phyloP scores from a whole-genome alignment of 2,329 filamentous ascomycete species.

The Nigrospora sphaerica region DNA sequence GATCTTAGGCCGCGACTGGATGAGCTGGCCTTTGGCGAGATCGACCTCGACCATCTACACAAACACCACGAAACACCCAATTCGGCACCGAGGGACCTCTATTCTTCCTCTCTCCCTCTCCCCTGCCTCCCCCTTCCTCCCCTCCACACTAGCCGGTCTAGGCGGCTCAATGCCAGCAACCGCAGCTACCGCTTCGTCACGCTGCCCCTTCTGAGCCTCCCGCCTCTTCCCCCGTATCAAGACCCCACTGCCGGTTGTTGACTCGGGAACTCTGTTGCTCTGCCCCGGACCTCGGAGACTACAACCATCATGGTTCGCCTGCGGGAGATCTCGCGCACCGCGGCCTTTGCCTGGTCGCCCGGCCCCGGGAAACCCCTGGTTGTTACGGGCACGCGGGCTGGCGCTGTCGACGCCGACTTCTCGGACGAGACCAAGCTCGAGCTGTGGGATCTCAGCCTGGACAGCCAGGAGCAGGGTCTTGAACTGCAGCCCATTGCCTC shows the following conservation, averaged over 20 bases:
- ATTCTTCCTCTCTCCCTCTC: not conserved
- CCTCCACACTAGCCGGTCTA: slow-evolving; percentile 20
- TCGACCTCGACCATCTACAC: not conserved
- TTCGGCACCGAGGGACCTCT: not conserved
- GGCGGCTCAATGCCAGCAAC: slow-evolving; percentile 24
- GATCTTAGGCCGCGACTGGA: too few species aligned
- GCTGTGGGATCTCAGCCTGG: slow-evolving; percentile 87
- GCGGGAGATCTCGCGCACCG: slow-evolving; percentile 92
- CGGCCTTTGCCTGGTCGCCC: slow-evolving; percentile 94
- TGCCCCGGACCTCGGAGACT: not conserved
- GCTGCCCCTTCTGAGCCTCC: not conserved
- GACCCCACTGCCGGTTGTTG: not conserved
- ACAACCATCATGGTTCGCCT: slow-evolving; percentile 74
- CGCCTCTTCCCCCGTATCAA: not conserved
- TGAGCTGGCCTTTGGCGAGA: too few species aligned
- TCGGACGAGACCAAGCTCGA: slow-evolving; percentile 95
- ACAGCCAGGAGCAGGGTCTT: slow-evolving; percentile 64
- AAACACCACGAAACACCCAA: not conserved
- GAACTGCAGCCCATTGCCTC: slow-evolving; percentile 83
- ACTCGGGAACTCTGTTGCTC: slow-evolving; percentile 5
- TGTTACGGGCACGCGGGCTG: slow-evolving; percentile 89
- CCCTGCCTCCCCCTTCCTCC: not conserved
- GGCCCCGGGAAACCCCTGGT: slow-evolving; percentile 71
- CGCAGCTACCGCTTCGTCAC: slow-evolving; percentile 16
- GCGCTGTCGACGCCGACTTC: slow-evolving; percentile 94